Conservation (phyloP, 495 filamentous ascomycete species). For the Tetracladium setigerum region DNA sequence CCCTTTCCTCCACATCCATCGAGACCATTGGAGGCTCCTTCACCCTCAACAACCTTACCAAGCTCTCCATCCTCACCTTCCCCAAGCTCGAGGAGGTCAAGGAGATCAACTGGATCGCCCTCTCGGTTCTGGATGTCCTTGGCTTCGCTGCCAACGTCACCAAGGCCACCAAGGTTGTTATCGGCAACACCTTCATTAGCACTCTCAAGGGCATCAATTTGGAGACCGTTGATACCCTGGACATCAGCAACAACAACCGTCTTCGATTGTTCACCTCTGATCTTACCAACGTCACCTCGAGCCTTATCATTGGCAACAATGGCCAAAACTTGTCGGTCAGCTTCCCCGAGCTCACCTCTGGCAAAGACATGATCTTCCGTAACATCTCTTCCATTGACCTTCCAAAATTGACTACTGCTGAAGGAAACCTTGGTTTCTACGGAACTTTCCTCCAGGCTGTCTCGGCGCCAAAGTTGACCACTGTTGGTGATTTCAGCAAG, state of each 20-base stretch:
- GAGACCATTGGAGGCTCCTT: constrained; percentile 52
- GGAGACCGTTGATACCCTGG: constrained; percentile 47
- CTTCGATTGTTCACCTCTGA: constrained; percentile 63
- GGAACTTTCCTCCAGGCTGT: constrained; percentile 65
- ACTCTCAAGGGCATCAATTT: constrained; percentile 74
- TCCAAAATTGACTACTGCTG: constrained; percentile 70
- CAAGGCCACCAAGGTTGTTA: constrained; percentile 54
- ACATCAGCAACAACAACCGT: constrained; percentile 76
- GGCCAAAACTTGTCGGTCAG: constrained; percentile 46
- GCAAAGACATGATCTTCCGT: constrained; percentile 78
- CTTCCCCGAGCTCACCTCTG: constrained; percentile 72
- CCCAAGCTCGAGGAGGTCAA: constrained; percentile 53
- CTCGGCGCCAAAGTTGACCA: constrained; percentile 73
- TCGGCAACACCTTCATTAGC: constrained; percentile 76
- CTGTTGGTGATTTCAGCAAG: constrained; percentile 52
- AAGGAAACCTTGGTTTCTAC: constrained; percentile 77
- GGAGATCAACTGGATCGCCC: constrained; percentile 59
- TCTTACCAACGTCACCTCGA: constrained; percentile 57
- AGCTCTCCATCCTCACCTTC: constrained; percentile 57
- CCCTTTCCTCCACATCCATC: constrained; percentile 43
- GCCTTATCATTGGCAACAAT: constrained; percentile 60
- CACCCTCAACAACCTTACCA: constrained; percentile 54
- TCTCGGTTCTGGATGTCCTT: constrained; percentile 62
- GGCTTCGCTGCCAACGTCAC: constrained; percentile 54
- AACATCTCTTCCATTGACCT: constrained; percentile 68